Evolutionary conservation across 352 stramenopile species (phyloP).

Genomic region (Phytopythium delawarense): DNA sequence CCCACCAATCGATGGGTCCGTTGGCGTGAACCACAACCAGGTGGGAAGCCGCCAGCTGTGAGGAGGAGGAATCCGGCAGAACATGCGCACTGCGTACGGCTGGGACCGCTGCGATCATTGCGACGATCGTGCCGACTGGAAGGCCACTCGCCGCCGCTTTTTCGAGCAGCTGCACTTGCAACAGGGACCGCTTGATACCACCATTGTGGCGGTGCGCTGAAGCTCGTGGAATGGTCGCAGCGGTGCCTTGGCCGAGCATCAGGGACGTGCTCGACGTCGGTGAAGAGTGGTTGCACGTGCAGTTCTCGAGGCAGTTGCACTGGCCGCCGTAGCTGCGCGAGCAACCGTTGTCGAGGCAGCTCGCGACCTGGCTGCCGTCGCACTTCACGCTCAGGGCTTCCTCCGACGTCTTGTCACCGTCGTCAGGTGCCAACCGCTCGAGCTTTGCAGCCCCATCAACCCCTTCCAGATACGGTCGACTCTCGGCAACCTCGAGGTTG

Average conservation of each 20-base stretch:
- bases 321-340: slow-evolving; percentile 51
- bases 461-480: background rate
- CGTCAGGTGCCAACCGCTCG: background rate
- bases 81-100: slow-evolving; percentile 54
- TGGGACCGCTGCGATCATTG: slow-evolving; percentile 29
- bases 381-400: slow-evolving; percentile 17
- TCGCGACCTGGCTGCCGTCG: slow-evolving; percentile 35
- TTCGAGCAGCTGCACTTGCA: slow-evolving; percentile 26
- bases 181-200: slow-evolving; percentile 23
- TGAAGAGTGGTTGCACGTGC: slow-evolving; percentile 33
- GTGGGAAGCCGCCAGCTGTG: background rate
- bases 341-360: slow-evolving; percentile 67
- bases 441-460: background rate
- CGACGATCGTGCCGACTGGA: slow-evolving; percentile 25
- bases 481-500: background rate
- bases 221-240: background rate
- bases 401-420: background rate
- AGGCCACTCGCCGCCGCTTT: slow-evolving; percentile 13
- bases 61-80: slow-evolving; percentile 8
- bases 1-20: slow-evolving; percentile 19
- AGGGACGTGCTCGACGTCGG: slow-evolving; percentile 9
- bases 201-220: background rate
- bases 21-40: slow-evolving; percentile 32
- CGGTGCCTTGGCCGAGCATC: background rate
- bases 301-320: slow-evolving; percentile 58